phyloP scores from a whole-genome alignment of 2,329 filamentous ascomycete species.

The Sporothrix phasma region DNA sequence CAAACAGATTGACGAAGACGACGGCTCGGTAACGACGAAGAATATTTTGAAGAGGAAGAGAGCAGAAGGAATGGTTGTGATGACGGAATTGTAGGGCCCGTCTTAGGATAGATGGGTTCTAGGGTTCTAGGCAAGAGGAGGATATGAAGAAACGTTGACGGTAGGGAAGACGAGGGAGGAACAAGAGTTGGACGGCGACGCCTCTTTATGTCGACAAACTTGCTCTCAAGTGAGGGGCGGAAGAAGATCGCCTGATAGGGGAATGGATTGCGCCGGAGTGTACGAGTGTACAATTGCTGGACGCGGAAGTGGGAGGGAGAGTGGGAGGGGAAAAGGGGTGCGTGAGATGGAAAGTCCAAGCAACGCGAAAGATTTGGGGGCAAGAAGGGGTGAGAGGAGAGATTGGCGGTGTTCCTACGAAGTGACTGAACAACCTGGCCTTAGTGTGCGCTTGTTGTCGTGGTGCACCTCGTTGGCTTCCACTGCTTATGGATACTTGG shows the following conservation, averaged over 20 bases:
- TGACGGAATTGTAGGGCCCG: not conserved
- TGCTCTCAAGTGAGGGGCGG: not conserved
- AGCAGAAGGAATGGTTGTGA: not conserved
- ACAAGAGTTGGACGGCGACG: not conserved
- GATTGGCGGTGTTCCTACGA: constrained; percentile 13
- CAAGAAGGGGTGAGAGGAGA: not conserved
- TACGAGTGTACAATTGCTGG: not conserved
- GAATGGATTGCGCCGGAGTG: not conserved
- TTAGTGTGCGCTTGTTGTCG: not conserved
- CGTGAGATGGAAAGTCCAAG: not conserved
- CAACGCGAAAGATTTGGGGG: not conserved
- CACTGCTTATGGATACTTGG: not conserved
- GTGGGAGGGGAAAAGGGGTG: not conserved
- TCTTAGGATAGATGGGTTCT: not conserved
- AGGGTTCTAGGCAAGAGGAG: not conserved
- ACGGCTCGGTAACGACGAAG: not conserved
- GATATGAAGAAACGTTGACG: not conserved
- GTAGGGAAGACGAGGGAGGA: not conserved
- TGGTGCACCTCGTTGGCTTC: not conserved
- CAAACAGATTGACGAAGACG: not conserved
- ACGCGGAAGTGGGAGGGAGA: not conserved
- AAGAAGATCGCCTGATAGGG: constrained; percentile 4
- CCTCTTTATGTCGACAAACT: not conserved
- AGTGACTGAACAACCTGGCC: constrained; percentile 1
- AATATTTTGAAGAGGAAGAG: not conserved